Percentiles rank a stretch among this genome's conserved stretches.
Conservation (phyloP, 163 green algal genomes). For the Volvox carteri region DNA sequence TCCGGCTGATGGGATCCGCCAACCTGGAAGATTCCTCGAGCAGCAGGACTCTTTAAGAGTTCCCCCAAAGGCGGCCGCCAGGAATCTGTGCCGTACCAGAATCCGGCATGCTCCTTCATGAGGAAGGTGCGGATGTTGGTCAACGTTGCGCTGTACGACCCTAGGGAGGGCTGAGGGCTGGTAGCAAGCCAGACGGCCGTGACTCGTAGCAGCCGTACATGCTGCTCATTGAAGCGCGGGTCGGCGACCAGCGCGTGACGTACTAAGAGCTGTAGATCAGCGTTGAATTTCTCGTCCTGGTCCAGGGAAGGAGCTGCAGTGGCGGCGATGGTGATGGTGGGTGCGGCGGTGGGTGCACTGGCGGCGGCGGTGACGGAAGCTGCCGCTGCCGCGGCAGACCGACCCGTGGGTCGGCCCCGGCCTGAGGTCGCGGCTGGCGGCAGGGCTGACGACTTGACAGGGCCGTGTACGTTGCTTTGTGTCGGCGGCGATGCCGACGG, state of each 20-base stretch:
- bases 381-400: not conserved
- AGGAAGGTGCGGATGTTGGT: not conserved
- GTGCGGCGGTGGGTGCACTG: not conserved
- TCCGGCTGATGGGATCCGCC: too few relatives aligned
- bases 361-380: not conserved
- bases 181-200: not conserved
- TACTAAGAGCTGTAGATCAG: not conserved
- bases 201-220: not conserved
- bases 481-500: too few relatives aligned
- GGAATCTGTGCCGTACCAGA: not conserved
- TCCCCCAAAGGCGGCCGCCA: not conserved
- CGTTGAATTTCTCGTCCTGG: not conserved
- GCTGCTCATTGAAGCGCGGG: not conserved
- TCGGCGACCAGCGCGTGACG: not conserved
- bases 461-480: too few relatives aligned
- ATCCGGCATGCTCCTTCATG: not conserved
- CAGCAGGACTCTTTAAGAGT: not conserved
- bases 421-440: not conserved
- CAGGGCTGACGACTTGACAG: not conserved
- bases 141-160: not conserved
- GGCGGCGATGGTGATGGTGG: not conserved
- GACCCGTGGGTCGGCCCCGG: not conserved
- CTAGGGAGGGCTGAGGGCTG: slow-evolving; percentile 4
- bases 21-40: slow-evolving; percentile 1
- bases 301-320: not conserved